Conservation (phyloP, 345 rosid genomes). For the Eucalyptus polybractea region DNA sequence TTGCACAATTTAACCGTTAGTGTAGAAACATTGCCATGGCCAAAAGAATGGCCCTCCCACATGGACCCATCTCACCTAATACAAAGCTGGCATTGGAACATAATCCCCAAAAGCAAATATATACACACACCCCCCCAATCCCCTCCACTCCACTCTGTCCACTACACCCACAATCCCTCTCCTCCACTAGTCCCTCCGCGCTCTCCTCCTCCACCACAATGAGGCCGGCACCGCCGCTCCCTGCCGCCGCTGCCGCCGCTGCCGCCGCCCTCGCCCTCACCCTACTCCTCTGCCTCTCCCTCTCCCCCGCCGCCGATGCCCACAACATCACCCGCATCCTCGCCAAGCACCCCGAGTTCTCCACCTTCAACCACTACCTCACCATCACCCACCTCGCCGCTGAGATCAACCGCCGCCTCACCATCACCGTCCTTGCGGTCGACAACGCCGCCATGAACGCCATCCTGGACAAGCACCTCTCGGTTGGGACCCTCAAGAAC, state of each 20-base stretch:
- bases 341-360: conserved; percentile 61
- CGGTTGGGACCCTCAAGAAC: conserved; percentile 63
- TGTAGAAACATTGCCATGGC: neutral
- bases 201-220: neutral
- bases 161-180: neutral
- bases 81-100: conserved; percentile 5
- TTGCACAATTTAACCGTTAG: neutral
- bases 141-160: neutral
- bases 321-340: conserved; percentile 81
- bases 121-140: conserved; percentile 1
- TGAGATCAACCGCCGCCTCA: conserved; percentile 74
- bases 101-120: conserved; percentile 13
- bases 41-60: neutral
- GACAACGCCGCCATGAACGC: conserved; percentile 75
- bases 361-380: conserved; percentile 96
- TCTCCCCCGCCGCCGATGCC: conserved; percentile 3
- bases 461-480: conserved; percentile 46
- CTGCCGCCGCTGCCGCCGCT: neutral
- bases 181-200: neutral
- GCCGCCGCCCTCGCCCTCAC: neutral
- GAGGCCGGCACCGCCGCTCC: neutral
- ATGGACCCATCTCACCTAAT: conserved; percentile 1
- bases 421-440: conserved; percentile 80
- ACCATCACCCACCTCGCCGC: conserved; percentile 68
- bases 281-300: neutral